Base-by-base conservation (phyloP, 2,329 filamentous ascomycete species). In the Botryosphaeria dothidea region DNA sequence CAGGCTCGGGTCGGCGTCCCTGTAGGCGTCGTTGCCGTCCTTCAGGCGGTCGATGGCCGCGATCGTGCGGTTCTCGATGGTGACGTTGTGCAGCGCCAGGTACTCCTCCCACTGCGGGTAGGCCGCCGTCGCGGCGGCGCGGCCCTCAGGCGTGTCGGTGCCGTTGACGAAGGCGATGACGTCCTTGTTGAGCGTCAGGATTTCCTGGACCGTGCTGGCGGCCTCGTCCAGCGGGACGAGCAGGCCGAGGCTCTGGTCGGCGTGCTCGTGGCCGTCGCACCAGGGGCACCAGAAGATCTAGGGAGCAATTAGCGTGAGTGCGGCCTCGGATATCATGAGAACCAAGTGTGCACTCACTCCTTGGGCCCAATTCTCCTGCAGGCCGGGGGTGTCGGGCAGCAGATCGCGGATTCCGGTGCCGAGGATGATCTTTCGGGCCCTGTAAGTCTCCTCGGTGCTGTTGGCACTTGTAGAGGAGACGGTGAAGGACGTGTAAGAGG, bases 101-200 rank as follows among this genome's bases (percentile, higher is more conserved):
- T 46, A 60, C 38, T 60, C 41, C 34, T 34, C 41, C 56, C 56
- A 60, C 9, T 9, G 34, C 41, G 41, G 5, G 13, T 25, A 57
- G 1, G 5, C 27, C 5, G 7, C 23, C 11, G 41, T 27, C 36
- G 41, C n/a, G 41, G 52, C 36, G 52, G 41, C 27, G 27, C 56
- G 56, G 11, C 17, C 56, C 3, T 8, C 41, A 19, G 56, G 38
- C 4, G 56, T 60, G 56, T 60, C 56, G 41, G 41, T 46, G 38
- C 56, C 56, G 56, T 60, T 60, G 38, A 60, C 56, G 56, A 60
- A 60, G 41, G 56, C 56, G 11, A 60, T n/a, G 41, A 60, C n/a
- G 41, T 48, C 56, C n/a, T 2, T 9, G 56, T 60, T 60, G 4
- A 60, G 56, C 4, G 56, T 60, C 19, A 23, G 56, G 17, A 46